A percentile compares a stretch with the other conserved stretches of the same genome.
Evolutionary conservation across 495 filamentous ascomycete species (phyloP).

Genomic region (Xylona heveae): DNA sequence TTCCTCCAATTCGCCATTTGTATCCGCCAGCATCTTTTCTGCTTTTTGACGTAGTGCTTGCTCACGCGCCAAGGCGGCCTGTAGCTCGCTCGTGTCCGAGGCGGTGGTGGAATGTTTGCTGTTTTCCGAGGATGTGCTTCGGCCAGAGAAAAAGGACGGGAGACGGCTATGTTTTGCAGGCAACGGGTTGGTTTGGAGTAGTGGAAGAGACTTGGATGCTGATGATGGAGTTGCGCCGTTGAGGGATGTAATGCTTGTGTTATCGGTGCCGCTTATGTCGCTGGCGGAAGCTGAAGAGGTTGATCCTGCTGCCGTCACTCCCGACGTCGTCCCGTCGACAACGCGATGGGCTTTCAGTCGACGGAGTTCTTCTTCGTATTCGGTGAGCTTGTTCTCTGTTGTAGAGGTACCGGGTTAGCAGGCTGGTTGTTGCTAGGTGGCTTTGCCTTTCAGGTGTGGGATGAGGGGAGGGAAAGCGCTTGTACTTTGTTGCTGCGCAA

Average conservation of each 20-base stretch:
- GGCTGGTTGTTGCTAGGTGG: conserved; percentile 3
- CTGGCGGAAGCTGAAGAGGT: conserved; percentile 10
- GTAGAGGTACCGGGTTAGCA: too few species aligned
- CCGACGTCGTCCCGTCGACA: conserved; percentile 11
- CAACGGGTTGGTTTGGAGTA: too few species aligned
- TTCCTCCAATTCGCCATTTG: conserved; percentile 72
- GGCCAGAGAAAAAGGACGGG: conserved; percentile 32
- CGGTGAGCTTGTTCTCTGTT: conserved; percentile 57
- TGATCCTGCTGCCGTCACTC: conserved; percentile 1
- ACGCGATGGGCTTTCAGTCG: conserved; percentile 34
- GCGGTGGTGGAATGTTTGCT: conserved; percentile 9
- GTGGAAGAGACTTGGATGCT: too few species aligned
- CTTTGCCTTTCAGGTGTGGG: not conserved
- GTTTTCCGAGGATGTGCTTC: conserved; percentile 1
- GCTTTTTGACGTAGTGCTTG: conserved; percentile 47
- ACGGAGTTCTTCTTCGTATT: conserved; percentile 83
- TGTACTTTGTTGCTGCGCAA: too few species aligned
- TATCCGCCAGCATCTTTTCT: conserved; percentile 48
- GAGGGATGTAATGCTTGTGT: too few species aligned
- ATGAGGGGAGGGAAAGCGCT: not conserved
- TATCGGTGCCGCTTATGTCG: too few species aligned
- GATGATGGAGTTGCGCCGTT: too few species aligned
- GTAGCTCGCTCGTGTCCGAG: conserved; percentile 19
- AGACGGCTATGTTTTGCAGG: conserved; percentile 30
- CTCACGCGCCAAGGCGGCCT: conserved; percentile 52